A percentile compares a stretch with the other conserved stretches of the same genome.
These are phyloP conservation scores for Aspergillus novoparasiticus DNA, from an alignment of 2,329 filamentous ascomycete genomes.

Conservation along the genomic window DNA sequence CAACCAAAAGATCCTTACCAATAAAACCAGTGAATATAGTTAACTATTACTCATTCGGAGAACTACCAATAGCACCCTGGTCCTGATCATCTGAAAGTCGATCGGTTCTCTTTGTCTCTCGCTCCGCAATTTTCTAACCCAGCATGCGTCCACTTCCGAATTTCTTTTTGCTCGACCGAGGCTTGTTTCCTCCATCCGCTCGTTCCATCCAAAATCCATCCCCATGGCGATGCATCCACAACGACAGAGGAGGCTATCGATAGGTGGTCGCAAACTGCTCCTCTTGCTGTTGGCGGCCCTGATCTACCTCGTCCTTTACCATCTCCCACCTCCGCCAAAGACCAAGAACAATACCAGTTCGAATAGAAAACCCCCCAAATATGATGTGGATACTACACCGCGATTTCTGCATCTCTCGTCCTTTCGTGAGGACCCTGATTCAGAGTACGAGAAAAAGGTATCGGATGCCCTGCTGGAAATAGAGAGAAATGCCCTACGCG, in stretches of 20 bases:
- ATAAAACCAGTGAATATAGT: background rate
- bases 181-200: background rate
- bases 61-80: background rate
- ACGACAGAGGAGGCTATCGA: background rate
- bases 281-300: constrained; percentile 13
- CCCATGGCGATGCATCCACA: background rate
- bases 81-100: background rate
- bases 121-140: background rate
- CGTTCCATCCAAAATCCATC: background rate
- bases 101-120: background rate
- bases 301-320: constrained; percentile 4
- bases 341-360: constrained; percentile 5
- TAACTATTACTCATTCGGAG: background rate
- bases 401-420: constrained; percentile 32
- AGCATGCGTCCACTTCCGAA: background rate
- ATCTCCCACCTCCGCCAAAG: constrained; percentile 13
- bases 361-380: constrained; percentile 14
- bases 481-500: constrained; percentile 19
- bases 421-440: constrained; percentile 31
- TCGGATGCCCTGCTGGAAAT: constrained; percentile 27
- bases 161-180: background rate
- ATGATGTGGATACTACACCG: constrained; percentile 23
- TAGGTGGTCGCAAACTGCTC: background rate
- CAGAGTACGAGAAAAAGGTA: constrained; percentile 29
- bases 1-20: background rate